Conservation (phyloP, 768 basidiomycete species). For the Termitomyces sp. region DNA sequence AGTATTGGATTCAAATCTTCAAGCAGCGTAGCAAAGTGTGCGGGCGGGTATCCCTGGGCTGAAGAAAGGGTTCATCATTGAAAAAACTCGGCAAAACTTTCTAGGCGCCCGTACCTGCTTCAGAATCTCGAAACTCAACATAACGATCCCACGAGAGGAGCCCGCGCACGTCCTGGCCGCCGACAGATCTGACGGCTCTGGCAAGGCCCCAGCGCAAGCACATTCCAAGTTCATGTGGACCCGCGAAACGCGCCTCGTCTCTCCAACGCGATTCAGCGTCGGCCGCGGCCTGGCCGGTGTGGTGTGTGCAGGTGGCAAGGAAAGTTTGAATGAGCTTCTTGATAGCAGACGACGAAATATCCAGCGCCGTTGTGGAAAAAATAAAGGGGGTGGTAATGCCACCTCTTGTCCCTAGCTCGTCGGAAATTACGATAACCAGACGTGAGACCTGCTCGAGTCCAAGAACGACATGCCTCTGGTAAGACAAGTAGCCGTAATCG, state of each 20-base stretch:
- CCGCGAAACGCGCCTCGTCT: conserved; percentile 81
- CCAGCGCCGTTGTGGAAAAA: conserved; percentile 86
- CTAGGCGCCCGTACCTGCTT: conserved; percentile 58
- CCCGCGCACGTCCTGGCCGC: conserved; percentile 75
- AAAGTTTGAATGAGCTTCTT: conserved; percentile 79
- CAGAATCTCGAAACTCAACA: conserved; percentile 73
- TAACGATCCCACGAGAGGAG: conserved; percentile 86
- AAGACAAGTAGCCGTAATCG: conserved; percentile 73
- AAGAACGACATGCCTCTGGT: conserved; percentile 69
- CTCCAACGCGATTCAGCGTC: conserved; percentile 59
- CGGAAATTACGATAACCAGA: conserved; percentile 66
- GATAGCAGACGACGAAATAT: conserved; percentile 72
- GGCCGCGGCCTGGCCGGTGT: conserved; percentile 25
- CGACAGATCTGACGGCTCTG: conserved; percentile 67
- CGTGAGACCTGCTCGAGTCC: conserved; percentile 71
- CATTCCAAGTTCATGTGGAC: conserved; percentile 88
- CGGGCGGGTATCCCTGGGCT: conserved; percentile 66
- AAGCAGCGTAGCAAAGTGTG: conserved; percentile 72
- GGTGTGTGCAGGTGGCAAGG: conserved; percentile 53
- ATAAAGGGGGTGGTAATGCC: conserved; percentile 89
- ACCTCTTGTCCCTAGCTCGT: conserved; percentile 69
- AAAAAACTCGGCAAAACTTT: conserved; percentile 1
- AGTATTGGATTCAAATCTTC: conserved; percentile 47
- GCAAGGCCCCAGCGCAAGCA: conserved; percentile 90
- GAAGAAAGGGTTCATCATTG: too few relatives aligned